Evolutionary conservation across 2,329 filamentous ascomycete genomes (phyloP), one percentile per base, ranked within the genome.

Genomic region (Alternaria sp.): DNA sequence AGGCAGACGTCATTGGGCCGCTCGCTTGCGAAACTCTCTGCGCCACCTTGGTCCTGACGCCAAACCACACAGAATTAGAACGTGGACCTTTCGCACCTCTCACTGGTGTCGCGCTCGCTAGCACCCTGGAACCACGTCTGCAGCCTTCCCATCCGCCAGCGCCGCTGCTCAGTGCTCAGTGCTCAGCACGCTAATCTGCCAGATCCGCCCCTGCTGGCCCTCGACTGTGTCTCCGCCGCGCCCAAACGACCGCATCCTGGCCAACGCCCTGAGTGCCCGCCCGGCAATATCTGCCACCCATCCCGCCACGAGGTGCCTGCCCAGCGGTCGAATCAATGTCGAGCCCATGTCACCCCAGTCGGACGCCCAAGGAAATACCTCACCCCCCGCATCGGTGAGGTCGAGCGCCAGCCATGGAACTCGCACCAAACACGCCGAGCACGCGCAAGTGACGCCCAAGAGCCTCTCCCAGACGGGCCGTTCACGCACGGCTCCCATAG

Each of bases 301-400:
- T 57, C 61, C 70, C 63, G 65, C 72, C 73, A 74, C 73, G 70
- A 73, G 63, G 58, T 59, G 65, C 65, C 64, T 60, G 52, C 41
- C 51, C 65, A 58, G 66, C 70, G 69, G 69, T 65, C 71, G 74
- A 72, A 77, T 76, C 77, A 79, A 79, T 79, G 77, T 78, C 73
- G 71, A 66, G 71, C 75, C 74, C 76, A 79, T 79, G 77, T 79
- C 77, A 71, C 66, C 71, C 67, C 72, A 71, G 70, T 67, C 72
- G 66, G 62, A 73, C 72, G 74, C 70, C 67, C 70, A 73, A 69
- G 66, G 67, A 75, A 75, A 74, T 71, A 69, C 72, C 74, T 78
- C 76, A 69, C 72, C 75, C 72, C 66, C 75, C 71, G 66, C 75
- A 73, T 70, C 74, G 73, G 73, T 78, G 75, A 78, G 74, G 72